These are phyloP conservation scores for Ceratobasidium sp. DNA, from an alignment of 1,284 basidiomycete species.

Conservation along the genomic window DNA sequence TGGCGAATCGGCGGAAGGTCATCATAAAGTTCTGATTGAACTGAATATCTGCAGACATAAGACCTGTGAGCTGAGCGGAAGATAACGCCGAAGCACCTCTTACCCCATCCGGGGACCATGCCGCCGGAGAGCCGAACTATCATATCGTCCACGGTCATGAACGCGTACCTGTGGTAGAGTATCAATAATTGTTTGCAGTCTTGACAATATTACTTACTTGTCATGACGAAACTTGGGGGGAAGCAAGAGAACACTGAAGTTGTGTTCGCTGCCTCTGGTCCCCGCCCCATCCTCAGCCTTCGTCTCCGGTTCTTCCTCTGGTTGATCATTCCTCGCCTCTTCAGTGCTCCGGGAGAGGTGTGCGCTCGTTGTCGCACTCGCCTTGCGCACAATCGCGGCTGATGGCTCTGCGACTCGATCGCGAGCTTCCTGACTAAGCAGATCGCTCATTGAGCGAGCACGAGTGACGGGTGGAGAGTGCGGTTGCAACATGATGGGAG, in stretches of 20 bases:
- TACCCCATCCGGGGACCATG: background rate
- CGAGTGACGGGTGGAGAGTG: slow-evolving; percentile 62
- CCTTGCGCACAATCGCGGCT: slow-evolving; percentile 32
- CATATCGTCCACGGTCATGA: slow-evolving; percentile 30
- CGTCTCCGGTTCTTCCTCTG: background rate
- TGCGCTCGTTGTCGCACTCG: slow-evolving; percentile 27
- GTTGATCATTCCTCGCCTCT: slow-evolving; percentile 4
- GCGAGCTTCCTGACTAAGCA: slow-evolving; percentile 62
- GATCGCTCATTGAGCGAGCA: slow-evolving; percentile 70
- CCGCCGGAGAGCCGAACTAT: slow-evolving; percentile 30
- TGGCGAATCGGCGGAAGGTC: slow-evolving; percentile 82
- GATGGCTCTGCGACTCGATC: slow-evolving; percentile 56
- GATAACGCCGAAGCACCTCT: slow-evolving; percentile 31
- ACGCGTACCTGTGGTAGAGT: slow-evolving; percentile 17
- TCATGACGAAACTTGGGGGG: slow-evolving; percentile 16
- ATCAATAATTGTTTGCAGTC: no score
- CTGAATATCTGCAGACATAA: slow-evolving; percentile 68
- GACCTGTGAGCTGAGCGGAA: background rate
- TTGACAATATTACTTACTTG: slow-evolving; percentile 7
- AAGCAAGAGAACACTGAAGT: background rate
- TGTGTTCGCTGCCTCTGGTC: background rate
- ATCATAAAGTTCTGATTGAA: slow-evolving; percentile 83
- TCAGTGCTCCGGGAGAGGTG: background rate
- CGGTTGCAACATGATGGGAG: slow-evolving; percentile 11
- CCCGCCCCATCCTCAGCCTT: background rate